Percentiles rank a stretch among this genome's conserved stretches.
These are phyloP conservation scores for Coemansia sp. DNA, from an alignment of 192 early-diverging fungal genomes.

Conservation along the genomic window DNA sequence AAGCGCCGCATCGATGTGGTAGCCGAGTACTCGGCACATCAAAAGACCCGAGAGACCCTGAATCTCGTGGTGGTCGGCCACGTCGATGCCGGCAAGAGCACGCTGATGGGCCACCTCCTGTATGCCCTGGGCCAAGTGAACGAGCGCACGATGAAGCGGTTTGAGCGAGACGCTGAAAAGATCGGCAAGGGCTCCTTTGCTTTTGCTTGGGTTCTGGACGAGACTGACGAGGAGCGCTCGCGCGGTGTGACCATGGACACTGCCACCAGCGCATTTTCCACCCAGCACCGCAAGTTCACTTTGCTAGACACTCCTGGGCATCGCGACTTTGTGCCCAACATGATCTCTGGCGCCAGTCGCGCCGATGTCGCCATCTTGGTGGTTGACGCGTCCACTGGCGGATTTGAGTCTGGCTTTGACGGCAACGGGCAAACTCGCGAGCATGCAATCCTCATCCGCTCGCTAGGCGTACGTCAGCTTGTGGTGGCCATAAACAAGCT, in stretches of 20 bases:
- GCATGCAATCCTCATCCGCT: constrained; percentile 89
- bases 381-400: constrained; percentile 84
- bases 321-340: constrained; percentile 98
- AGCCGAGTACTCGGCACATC: constrained; percentile 41
- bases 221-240: constrained; percentile 87
- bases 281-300: constrained; percentile 75
- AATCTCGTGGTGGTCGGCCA: constrained; percentile 94
- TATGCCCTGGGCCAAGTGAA: constrained; percentile 88
- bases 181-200: constrained; percentile 96
- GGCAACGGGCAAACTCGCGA: constrained; percentile 95
- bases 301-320: constrained; percentile 97
- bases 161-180: constrained; percentile 89
- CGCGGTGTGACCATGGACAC: constrained; percentile 98
- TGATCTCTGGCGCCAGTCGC: constrained; percentile 92
- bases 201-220: constrained; percentile 98
- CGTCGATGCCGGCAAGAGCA: constrained; percentile 97
- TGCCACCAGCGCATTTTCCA: constrained; percentile 89
- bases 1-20: constrained; percentile 38
- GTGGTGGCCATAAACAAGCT: constrained; percentile 97
- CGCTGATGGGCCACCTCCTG: constrained; percentile 95
- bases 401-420: constrained; percentile 96
- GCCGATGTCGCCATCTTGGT: constrained; percentile 97
- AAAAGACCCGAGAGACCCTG: constrained; percentile 64
- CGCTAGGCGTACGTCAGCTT: constrained; percentile 90
- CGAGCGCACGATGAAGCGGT: constrained; percentile 84